These are phyloP conservation scores for Rhypophila decipiens DNA, from an alignment of 495 filamentous ascomycete species.

Conservation along the genomic window DNA sequence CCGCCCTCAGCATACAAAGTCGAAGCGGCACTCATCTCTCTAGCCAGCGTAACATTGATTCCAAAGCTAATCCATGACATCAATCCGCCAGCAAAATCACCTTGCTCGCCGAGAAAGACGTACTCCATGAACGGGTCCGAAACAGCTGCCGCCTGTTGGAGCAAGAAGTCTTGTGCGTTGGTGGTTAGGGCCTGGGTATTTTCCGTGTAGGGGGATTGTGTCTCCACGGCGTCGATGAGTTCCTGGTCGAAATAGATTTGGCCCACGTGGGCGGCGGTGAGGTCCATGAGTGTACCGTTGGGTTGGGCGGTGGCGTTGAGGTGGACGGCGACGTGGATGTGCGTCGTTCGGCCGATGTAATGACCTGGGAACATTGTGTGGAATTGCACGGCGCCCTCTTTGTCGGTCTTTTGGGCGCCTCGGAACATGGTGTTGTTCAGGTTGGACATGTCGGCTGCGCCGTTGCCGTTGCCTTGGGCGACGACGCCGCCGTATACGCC, in stretches of 20 bases:
- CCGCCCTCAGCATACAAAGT: slow-evolving; percentile 11
- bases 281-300: slow-evolving; percentile 45
- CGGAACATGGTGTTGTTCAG: slow-evolving; percentile 48
- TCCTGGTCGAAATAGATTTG: slow-evolving; percentile 61
- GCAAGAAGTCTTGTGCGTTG: slow-evolving; percentile 44
- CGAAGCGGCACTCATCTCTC: slow-evolving; percentile 10
- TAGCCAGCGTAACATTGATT: slow-evolving; percentile 32
- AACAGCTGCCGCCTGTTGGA: slow-evolving; percentile 32
- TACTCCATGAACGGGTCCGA: slow-evolving; percentile 53
- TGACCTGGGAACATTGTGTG: slow-evolving; percentile 51
- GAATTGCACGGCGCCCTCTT: slow-evolving; percentile 45
- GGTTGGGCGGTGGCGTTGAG: slow-evolving; percentile 31
- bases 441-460: too few species aligned
- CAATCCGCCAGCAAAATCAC: slow-evolving; percentile 45
- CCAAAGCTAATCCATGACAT: slow-evolving; percentile 51
- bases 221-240: slow-evolving; percentile 49
- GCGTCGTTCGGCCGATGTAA: slow-evolving; percentile 42
- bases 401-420: slow-evolving; percentile 42
- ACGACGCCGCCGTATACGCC: slow-evolving; percentile 55
- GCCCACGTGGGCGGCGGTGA: slow-evolving; percentile 47
- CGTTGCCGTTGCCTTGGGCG: slow-evolving; percentile 41
- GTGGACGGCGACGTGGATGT: slow-evolving; percentile 44
- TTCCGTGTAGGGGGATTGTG: slow-evolving; percentile 45
- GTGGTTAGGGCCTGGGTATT: slow-evolving; percentile 47
- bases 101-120: slow-evolving; percentile 47